A percentile compares a stretch with the other conserved stretches of the same genome.
These are phyloP conservation scores for Gossypium anomalum DNA, from an alignment of 345 rosid genomes.

Conservation along the genomic window DNA sequence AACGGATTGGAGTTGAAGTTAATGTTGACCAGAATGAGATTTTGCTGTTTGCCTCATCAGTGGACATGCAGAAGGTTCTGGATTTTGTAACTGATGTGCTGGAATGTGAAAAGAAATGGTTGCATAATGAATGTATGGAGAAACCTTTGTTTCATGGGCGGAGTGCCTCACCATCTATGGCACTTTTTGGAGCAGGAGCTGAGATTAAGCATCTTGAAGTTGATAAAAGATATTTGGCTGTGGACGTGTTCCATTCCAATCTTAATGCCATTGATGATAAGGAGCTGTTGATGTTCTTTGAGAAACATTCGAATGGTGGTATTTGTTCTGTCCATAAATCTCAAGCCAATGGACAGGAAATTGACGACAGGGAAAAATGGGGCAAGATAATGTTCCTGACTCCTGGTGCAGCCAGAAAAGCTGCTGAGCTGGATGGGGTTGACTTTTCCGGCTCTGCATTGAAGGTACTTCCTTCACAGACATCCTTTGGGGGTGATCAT, in stretches of 20 bases:
- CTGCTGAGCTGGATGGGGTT: constrained; percentile 48
- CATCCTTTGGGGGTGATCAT: constrained; percentile 38
- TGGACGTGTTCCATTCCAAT: constrained; percentile 53
- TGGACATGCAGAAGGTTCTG: constrained; percentile 49
- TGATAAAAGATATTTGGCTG: constrained; percentile 55
- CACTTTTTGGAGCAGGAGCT: constrained; percentile 85
- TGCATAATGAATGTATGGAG: constrained; percentile 71
- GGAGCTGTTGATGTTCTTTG: constrained; percentile 62
- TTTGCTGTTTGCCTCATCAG: constrained; percentile 48
- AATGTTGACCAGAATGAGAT: constrained; percentile 60
- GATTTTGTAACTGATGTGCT: constrained; percentile 46
- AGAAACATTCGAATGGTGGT: constrained; percentile 48
- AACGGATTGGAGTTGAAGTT: constrained; percentile 56
- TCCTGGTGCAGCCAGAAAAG: constrained; percentile 70
- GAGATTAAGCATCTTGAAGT: constrained; percentile 86
- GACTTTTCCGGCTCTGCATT: constrained; percentile 54
- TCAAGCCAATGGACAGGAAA: constrained; percentile 33
- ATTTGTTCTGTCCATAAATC: constrained; percentile 58
- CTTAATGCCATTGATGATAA: constrained; percentile 46
- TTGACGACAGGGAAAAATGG: constrained; percentile 61
- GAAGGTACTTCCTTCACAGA: constrained; percentile 47
- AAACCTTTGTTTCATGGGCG: constrained; percentile 54
- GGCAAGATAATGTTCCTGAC: constrained; percentile 75
- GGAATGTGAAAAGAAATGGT: constrained; percentile 56
- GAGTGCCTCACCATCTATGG: constrained; percentile 50